Percentiles rank a stretch among this genome's conserved stretches.
Conservation (phyloP, 371 early-diverging fungal genomes). For the Apophysomyces sp. region DNA sequence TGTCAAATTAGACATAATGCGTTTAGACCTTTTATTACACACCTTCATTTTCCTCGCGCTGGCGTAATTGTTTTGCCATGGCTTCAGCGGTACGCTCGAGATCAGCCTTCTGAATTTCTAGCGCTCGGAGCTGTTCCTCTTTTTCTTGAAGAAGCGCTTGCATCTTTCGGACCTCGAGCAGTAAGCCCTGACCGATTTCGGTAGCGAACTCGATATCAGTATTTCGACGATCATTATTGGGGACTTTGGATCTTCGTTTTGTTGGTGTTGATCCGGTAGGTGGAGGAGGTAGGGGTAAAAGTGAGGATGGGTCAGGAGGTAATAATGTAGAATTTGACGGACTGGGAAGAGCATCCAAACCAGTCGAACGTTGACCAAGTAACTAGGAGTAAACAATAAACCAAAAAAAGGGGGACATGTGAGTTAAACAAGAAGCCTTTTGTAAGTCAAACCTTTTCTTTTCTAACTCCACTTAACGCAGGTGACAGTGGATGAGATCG, state of each 20-base stretch:
- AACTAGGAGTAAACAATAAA: constrained; percentile 18
- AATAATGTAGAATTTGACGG: constrained; percentile 42
- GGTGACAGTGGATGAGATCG: constrained; percentile 22
- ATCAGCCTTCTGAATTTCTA: constrained; percentile 65
- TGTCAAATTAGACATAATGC: not conserved
- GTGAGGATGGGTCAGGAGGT: constrained; percentile 30
- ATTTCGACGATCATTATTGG: constrained; percentile 47
- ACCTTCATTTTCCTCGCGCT: constrained; percentile 66
- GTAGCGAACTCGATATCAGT: constrained; percentile 59
- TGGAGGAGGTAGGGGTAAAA: constrained; percentile 42
- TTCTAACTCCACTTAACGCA: constrained; percentile 17
- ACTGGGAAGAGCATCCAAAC: constrained; percentile 46
- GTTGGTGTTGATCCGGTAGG: constrained; percentile 50
- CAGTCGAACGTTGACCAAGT: constrained; percentile 28
- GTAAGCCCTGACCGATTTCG: constrained; percentile 55
- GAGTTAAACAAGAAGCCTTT: constrained; percentile 5
- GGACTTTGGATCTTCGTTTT: constrained; percentile 51
- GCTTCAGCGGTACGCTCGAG: constrained; percentile 64
- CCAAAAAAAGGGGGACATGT: constrained; percentile 5
- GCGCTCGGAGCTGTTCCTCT: constrained; percentile 62
- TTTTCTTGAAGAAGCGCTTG: constrained; percentile 56
- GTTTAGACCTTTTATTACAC: constrained; percentile 8
- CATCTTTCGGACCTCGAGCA: constrained; percentile 54
- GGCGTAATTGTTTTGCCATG: constrained; percentile 60
- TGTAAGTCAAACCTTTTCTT: constrained; percentile 16